phyloP scores from a whole-genome alignment of 805 yeast species.

The Saitoella complicata region DNA sequence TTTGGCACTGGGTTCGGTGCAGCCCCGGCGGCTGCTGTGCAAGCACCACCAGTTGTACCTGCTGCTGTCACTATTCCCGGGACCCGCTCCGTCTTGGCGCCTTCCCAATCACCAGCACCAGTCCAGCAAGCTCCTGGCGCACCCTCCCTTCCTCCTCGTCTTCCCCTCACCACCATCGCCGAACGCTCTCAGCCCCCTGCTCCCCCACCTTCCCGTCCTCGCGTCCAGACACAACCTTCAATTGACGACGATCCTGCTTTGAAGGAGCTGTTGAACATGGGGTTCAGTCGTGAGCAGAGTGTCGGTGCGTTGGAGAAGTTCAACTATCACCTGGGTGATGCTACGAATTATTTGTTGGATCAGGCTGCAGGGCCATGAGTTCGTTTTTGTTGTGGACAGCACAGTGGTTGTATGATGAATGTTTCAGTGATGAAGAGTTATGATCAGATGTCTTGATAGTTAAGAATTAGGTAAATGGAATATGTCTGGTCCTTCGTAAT shows the following conservation, averaged over 20 bases:
- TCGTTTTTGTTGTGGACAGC: too few species aligned
- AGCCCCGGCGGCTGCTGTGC: too few species aligned
- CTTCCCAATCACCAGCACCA: neutral
- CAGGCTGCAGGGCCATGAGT: too few species aligned
- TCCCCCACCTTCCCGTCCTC: neutral
- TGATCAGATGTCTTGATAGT: too few species aligned
- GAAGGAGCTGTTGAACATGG: slow-evolving; percentile 78
- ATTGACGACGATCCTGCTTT: slow-evolving; percentile 27
- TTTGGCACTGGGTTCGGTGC: too few species aligned
- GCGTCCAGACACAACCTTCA: neutral
- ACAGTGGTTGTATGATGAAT: too few species aligned
- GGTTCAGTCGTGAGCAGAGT: slow-evolving; percentile 55
- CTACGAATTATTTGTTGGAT: slow-evolving; percentile 74
- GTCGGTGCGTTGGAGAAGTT: slow-evolving; percentile 49
- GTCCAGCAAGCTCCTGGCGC: neutral
- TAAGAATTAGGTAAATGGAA: too few species aligned
- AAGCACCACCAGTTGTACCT: neutral
- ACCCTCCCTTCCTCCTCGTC: neutral
- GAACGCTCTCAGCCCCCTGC: neutral
- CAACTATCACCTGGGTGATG: slow-evolving; percentile 64
- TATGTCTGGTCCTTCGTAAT: too few species aligned
- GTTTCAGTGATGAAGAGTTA: too few species aligned
- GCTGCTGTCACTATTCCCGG: neutral
- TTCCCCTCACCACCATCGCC: too few species aligned
- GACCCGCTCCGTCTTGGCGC: neutral